A percentile compares a stretch with the other conserved stretches of the same genome.
These are phyloP conservation scores for Alnus rubra DNA, from an alignment of 306 rosid species.

Conservation along the genomic window DNA sequence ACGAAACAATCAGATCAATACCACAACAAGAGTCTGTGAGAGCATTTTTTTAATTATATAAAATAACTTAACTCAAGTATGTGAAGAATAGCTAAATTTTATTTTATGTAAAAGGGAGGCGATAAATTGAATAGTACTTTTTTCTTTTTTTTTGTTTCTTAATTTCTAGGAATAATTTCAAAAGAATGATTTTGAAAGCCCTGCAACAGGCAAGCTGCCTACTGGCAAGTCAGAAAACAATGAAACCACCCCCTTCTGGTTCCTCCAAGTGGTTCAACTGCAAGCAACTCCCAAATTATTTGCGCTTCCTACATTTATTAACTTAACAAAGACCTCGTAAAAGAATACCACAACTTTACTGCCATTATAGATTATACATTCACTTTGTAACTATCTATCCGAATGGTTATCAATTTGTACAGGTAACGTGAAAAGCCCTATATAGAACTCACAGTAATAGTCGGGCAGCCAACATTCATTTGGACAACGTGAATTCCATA, in stretches of 20 bases:
- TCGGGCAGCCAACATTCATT: no score
- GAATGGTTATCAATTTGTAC: no score
- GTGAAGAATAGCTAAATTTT: neutral
- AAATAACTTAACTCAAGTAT: neutral
- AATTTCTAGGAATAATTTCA: neutral
- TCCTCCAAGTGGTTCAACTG: neutral
- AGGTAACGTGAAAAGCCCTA: no score
- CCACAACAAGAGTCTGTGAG: neutral
- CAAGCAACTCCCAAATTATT: neutral
- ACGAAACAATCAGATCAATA: conserved; percentile 11
- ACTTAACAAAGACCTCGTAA: neutral
- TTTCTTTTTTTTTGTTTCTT: neutral
- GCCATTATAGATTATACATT: neutral
- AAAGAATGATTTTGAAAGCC: neutral
- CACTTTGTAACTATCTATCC: neutral
- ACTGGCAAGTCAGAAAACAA: neutral
- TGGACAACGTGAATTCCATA: no score
- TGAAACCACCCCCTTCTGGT: neutral
- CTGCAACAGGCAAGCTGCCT: neutral
- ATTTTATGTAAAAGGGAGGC: neutral
- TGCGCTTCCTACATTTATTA: neutral
- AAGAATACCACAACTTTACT: neutral
- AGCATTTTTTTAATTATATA: neutral
- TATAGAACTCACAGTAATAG: no score
- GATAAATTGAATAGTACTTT: neutral